phyloP scores from a whole-genome alignment of 441 rosid genomes.

The Croton setiger region DNA sequence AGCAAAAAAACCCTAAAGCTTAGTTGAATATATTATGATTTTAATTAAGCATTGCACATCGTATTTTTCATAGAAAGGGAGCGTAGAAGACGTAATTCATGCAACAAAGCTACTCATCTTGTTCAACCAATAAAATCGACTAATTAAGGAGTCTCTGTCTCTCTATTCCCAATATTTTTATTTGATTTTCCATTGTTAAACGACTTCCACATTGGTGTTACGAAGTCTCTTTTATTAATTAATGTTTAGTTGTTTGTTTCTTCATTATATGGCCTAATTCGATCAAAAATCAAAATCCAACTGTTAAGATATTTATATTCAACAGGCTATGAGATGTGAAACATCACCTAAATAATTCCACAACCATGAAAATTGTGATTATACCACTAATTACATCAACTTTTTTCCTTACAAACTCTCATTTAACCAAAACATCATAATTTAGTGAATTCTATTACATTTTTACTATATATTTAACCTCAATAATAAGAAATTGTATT shows the following conservation, averaged over 20 bases:
- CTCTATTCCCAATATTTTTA: neutral
- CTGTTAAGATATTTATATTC: neutral
- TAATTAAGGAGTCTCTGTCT: neutral
- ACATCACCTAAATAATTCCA: neutral
- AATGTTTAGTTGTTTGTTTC: slow-evolving; percentile 4
- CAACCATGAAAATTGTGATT: neutral
- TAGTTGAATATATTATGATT: too few species aligned
- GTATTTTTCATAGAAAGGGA: too few species aligned
- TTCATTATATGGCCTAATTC: slow-evolving; percentile 3
- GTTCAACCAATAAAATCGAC: neutral
- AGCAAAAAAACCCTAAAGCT: too few species aligned
- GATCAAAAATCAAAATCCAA: slow-evolving; percentile 25
- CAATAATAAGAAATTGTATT: too few species aligned
- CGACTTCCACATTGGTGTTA: slow-evolving; percentile 1
- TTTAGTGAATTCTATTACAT: too few species aligned
- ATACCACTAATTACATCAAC: too few species aligned
- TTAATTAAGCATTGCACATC: too few species aligned
- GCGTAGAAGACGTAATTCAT: too few species aligned
- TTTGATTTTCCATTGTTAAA: neutral
- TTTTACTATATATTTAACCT: too few species aligned
- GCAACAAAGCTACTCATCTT: neutral
- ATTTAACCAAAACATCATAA: too few species aligned
- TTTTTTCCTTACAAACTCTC: too few species aligned
- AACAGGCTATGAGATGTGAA: neutral
- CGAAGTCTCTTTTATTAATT: slow-evolving; percentile 10